Percentiles rank a stretch among this genome's conserved stretches.
These are phyloP conservation scores for Elsinoe perseae DNA, from an alignment of 2,329 filamentous ascomycete genomes.

Conservation along the genomic window DNA sequence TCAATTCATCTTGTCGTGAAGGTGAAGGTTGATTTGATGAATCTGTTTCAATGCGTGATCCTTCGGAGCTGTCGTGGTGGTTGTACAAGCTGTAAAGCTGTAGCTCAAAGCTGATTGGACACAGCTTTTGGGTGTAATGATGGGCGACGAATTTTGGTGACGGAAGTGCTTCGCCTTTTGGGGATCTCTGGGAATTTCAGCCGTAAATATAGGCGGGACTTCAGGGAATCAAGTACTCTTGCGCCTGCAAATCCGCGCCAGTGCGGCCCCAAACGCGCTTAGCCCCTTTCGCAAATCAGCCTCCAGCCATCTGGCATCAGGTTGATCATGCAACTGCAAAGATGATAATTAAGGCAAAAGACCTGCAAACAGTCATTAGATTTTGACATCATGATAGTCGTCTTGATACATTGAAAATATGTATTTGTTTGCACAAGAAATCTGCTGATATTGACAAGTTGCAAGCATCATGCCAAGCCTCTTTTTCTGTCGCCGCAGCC, in stretches of 20 bases:
- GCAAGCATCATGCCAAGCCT: background rate
- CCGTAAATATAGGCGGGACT: constrained; percentile 2
- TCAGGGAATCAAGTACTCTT: background rate
- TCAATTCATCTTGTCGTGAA: constrained; percentile 3
- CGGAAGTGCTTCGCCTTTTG: too few relatives aligned
- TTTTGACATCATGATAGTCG: background rate
- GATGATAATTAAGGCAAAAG: constrained; percentile 1
- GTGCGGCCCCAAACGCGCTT: constrained; percentile 1
- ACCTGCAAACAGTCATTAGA: background rate
- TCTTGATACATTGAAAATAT: background rate
- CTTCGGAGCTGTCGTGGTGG: background rate
- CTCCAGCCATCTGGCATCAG: constrained; percentile 11
- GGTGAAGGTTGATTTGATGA: background rate
- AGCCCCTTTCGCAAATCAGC: background rate
- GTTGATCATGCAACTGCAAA: background rate
- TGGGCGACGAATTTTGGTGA: background rate
- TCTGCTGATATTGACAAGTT: background rate
- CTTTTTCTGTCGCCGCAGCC: constrained; percentile 3
- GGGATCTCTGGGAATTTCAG: background rate
- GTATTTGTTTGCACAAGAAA: background rate
- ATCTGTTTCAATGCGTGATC: background rate
- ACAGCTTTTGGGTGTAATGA: background rate
- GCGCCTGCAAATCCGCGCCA: background rate
- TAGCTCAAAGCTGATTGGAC: background rate
- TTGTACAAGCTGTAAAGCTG: background rate